Conservation (phyloP, 805 yeast genomes). For the Ogataea zsoltii region DNA sequence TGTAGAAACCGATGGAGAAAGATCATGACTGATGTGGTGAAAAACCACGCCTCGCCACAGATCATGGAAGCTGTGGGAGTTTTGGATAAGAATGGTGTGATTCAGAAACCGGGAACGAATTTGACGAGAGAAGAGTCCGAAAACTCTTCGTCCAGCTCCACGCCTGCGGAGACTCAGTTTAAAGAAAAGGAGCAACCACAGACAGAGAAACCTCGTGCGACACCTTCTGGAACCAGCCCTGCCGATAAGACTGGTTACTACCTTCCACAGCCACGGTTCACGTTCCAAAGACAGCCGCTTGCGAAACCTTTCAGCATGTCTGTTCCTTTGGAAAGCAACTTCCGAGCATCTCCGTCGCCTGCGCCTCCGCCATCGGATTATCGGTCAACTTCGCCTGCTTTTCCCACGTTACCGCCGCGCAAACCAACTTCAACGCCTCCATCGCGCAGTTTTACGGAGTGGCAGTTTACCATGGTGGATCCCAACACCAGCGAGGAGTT, state of each 20-base stretch:
- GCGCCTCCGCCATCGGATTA: constrained; percentile 3
- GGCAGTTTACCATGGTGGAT: constrained; percentile 59
- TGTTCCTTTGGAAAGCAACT: constrained; percentile 9
- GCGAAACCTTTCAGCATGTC: constrained; percentile 14
- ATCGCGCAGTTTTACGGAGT: constrained; percentile 45
- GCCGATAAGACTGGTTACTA: background rate
- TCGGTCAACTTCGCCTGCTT: background rate
- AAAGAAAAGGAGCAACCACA: no score
- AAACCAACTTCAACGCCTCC: constrained; percentile 24
- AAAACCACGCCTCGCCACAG: constrained; percentile 58
- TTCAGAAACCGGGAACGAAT: no score
- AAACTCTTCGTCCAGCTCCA: constrained; percentile 6
- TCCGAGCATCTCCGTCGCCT: constrained; percentile 12
- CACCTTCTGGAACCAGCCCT: background rate
- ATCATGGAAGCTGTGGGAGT: constrained; percentile 61
- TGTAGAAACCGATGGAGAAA: constrained; percentile 94
- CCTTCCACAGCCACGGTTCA: constrained; percentile 6
- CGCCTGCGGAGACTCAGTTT: constrained; percentile 2
- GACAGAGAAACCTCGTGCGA: no score
- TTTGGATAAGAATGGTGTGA: constrained; percentile 10
- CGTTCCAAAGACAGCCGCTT: constrained; percentile 22
- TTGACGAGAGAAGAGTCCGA: background rate
- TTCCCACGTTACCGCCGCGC: constrained; percentile 5
- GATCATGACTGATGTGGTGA: constrained; percentile 70
- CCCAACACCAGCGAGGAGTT: constrained; percentile 45